Evolutionary conservation across 177 flowering plant genomes (phyloP).

Genomic region (Telopea speciosissima): DNA sequence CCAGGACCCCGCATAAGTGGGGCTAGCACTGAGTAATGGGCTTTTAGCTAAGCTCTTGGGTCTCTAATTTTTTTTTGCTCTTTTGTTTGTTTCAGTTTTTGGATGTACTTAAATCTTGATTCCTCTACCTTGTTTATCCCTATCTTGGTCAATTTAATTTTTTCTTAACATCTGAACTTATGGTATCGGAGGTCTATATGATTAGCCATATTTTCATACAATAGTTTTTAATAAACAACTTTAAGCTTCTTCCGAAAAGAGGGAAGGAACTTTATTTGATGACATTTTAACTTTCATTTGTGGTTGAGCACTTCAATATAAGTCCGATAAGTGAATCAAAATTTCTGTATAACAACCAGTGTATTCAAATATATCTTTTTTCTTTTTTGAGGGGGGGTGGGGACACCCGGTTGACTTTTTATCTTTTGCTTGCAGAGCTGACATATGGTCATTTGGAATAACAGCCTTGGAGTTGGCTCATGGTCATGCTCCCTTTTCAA

Average conservation of each 20-base stretch:
- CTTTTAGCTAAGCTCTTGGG: too few relatives aligned
- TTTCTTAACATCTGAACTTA: background rate
- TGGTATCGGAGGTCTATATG: background rate
- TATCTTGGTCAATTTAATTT: background rate
- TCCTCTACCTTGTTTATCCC: background rate
- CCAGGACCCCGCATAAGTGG: too few relatives aligned
- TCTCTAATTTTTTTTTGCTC: too few relatives aligned
- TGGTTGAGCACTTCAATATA: background rate
- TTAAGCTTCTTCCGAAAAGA: background rate
- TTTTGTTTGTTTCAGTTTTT: too few relatives aligned
- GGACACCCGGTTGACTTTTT: background rate
- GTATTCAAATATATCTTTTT: background rate
- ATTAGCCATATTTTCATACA: background rate
- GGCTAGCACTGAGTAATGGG: too few relatives aligned
- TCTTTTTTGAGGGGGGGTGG: too few relatives aligned
- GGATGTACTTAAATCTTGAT: too few relatives aligned
- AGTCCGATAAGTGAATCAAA: background rate
- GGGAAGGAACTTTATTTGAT: background rate
- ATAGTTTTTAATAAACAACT: background rate
- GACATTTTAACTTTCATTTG: background rate
- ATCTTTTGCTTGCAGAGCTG: slow-evolving; percentile 56
- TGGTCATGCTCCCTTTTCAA: slow-evolving; percentile 99
- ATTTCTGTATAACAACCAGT: too few relatives aligned
- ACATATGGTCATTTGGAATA: slow-evolving; percentile 99
- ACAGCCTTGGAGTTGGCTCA: slow-evolving; percentile 99